Evolutionary conservation across 345 rosid genomes (phyloP), one percentile per base, ranked within the genome.

Genomic region (Carallia pectinifolia): DNA sequence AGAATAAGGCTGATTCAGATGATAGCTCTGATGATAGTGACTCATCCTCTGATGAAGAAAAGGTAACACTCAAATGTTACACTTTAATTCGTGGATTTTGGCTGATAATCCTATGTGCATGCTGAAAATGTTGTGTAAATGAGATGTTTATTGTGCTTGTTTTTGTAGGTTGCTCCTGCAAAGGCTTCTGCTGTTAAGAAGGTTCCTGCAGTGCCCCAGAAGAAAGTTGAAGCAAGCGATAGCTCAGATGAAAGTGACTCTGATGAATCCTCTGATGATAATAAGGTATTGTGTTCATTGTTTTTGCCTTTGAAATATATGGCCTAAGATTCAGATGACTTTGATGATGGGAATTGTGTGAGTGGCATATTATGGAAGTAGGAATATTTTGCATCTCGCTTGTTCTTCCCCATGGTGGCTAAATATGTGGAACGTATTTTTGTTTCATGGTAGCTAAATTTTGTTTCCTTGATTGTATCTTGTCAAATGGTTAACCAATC

Each of bases 171-270:
- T 36, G 16, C 31, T 33, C 39, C 55, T 30, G 38, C 61, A 19
- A 58, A 70, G 67, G n/a, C 62, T 33, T 7, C 70, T 58, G 54
- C 64, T 60, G 5, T 59, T 10, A 77, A 48, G 69, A 66, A 66
- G 47, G 68, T 19, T 76, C 18, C 55, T 6, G 23, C 64, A 66
- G 68, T 39, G 2, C 19, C 50, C 61, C 48, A 40, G 15, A 76
- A 61, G 9, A 72, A 71, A 15, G 34, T 44, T 17, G 72, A 67
- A 67, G 55, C 72, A 33, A 71, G 74, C 52, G 79, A 70, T 18
- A 55, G 60, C 48, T 76, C 75, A 1, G 74, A 70, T 15, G 74
- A 69, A 10, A 27, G 44, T 37, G 70, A 63, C 38, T 62, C 67
- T 6, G 69, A 47, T 15, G 73, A 74, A 39, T 66, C 71, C 7